Evolutionary conservation across 805 yeast genomes (phyloP), one percentile per base, ranked within the genome.

Genomic region (Hanseniaspora valbyensis): DNA sequence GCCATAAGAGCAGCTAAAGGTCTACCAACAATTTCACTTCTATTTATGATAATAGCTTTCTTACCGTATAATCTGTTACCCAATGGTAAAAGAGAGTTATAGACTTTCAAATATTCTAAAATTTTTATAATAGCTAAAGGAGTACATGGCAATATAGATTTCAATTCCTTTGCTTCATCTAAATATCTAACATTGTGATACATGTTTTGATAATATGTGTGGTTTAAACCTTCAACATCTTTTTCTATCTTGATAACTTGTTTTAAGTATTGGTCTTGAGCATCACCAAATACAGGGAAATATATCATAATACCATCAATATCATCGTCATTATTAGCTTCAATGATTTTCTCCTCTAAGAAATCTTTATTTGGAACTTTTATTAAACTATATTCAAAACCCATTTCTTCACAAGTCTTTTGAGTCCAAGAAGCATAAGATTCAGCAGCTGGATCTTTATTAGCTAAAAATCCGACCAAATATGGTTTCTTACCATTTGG

Each of bases 371-470:
- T 76, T 18, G 69, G 70, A 18, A 83, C 80, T 58, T 78, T 75
- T 28, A 83, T 67, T 55, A 92, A 69, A 62, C 88, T 90, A 64
- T 86, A 92, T 32, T 76, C 69, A 68, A 92, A 88, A 0, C 98
- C 98, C 52, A 88, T 68, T 19, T 84, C 80, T 60, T 78, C 82
- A 57, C 92, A 78, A 0, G 97, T 90, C 62, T 87, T 89, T 26
- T 83, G 84, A 0, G 98, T 90, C 96, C 96, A 92, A 44, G 79
- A 80, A 43, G 98, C 97, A 64, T 92, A 92, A 83, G 83, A 83
- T 60, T 76, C 75, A 5, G 96, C 97, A 12, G 97, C 96, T 2
- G 96, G 97, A 59, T 92, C 98, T 14, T 74, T 71, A 64, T 92
- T 92, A 14, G 96, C 96, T 38, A 92, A 70, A 54, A 92, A 78